Conservation (phyloP, 176 grass and related monocot genomes). For the Bonia amplexicaulis region DNA sequence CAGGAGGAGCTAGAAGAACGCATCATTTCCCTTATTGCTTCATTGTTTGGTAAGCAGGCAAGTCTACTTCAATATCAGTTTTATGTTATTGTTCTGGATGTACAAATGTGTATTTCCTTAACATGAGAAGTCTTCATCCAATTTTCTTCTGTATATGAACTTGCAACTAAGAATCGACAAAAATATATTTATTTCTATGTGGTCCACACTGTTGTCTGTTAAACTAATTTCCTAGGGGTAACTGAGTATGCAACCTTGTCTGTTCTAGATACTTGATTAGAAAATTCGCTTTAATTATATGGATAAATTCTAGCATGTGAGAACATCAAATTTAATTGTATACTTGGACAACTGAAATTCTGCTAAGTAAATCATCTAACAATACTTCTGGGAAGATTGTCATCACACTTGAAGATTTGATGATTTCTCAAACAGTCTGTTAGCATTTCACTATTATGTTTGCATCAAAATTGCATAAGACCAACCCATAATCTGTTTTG, state of each 20-base stretch:
- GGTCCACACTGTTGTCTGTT: not conserved
- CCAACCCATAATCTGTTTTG: not conserved
- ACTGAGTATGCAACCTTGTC: not conserved
- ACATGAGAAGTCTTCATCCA: not conserved
- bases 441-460: not conserved
- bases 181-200: not conserved
- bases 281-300: not conserved
- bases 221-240: not conserved
- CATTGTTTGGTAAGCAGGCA: constrained; percentile 94
- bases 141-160: not conserved
- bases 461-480: not conserved
- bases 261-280: not conserved
- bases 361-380: not conserved
- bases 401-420: not conserved
- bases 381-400: not conserved
- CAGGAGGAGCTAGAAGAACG: constrained; percentile 94
- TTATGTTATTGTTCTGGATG: not conserved
- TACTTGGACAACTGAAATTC: not conserved
- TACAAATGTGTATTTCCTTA: too few relatives aligned
- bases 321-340: not conserved
- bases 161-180: not conserved
- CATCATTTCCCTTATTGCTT: constrained; percentile 86
- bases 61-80: constrained; percentile 14
- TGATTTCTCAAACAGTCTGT: not conserved
- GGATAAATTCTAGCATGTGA: not conserved